A percentile compares a stretch with the other conserved stretches of the same genome.
These are phyloP conservation scores for Alloteropsis semialata DNA, from an alignment of 176 grass and related monocot species.

Conservation along the genomic window DNA sequence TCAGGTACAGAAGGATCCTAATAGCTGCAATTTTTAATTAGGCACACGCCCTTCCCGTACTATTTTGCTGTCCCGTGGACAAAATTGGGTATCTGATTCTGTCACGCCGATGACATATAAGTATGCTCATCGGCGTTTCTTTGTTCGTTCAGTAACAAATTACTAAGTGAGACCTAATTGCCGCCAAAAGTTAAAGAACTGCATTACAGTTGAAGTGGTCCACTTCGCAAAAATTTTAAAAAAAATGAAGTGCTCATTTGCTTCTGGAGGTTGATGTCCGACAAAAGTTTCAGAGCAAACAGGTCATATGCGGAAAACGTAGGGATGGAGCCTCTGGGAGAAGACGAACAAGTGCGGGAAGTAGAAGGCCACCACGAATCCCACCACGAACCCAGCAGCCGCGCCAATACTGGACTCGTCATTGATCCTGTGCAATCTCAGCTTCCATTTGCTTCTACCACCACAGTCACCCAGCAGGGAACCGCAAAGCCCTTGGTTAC, in stretches of 20 bases:
- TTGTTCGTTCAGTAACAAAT: too few species aligned
- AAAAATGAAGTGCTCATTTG: neutral
- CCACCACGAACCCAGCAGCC: slow-evolving; percentile 1
- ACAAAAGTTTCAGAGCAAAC: neutral
- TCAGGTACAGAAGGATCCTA: too few species aligned
- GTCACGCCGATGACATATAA: too few species aligned
- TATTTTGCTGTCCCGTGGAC: too few species aligned
- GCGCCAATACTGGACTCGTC: neutral
- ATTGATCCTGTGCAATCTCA: neutral
- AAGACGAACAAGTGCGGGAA: neutral
- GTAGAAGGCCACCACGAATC: slow-evolving; percentile 27
- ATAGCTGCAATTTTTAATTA: too few species aligned
- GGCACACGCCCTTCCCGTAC: too few species aligned
- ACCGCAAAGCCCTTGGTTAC: slow-evolving; percentile 12
- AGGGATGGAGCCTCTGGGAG: neutral
- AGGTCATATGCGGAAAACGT: neutral
- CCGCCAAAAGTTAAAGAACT: too few species aligned
- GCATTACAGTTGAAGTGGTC: neutral
- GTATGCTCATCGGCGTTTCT: too few species aligned
- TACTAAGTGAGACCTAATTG: too few species aligned
- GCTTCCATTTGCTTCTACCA: neutral
- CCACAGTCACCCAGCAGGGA: neutral
- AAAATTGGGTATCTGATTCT: too few species aligned
- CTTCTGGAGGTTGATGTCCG: neutral
- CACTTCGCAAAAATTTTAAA: too few species aligned